Evolutionary conservation across 805 yeast genomes (phyloP).

Genomic region (Saturnispora halmiae): DNA sequence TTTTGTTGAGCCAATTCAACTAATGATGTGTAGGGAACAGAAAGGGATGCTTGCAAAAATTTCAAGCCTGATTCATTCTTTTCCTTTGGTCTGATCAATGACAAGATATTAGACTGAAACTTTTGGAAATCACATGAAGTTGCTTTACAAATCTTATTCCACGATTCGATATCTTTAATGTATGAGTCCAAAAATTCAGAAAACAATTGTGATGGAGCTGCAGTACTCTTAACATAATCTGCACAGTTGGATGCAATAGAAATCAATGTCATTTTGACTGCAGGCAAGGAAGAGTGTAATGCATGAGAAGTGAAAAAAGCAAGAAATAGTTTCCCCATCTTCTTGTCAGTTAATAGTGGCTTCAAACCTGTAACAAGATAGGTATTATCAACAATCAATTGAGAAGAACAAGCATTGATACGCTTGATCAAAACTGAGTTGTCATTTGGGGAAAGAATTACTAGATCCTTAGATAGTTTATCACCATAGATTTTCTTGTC

Average conservation of each 20-base stretch:
- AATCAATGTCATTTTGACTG: constrained; percentile 45
- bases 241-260: constrained; percentile 35
- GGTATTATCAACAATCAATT: constrained; percentile 41
- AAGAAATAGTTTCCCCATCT: constrained; percentile 45
- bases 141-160: constrained; percentile 36
- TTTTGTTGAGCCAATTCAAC: constrained; percentile 43
- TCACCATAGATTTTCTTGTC: constrained; percentile 52
- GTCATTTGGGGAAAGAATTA: constrained; percentile 59
- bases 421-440: constrained; percentile 36
- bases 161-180: constrained; percentile 35
- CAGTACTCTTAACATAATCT: constrained; percentile 33
- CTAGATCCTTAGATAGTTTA: constrained; percentile 34
- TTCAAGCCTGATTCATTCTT: constrained; percentile 46
- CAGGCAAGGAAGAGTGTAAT: constrained; percentile 39
- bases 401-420: constrained; percentile 32
- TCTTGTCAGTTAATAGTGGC: constrained; percentile 38
- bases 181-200: constrained; percentile 38
- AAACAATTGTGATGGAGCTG: constrained; percentile 39
- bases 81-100: constrained; percentile 56
- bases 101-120: constrained; percentile 51
- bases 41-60: constrained; percentile 49
- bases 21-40: constrained; percentile 34
- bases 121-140: constrained; percentile 42
- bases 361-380: constrained; percentile 34
- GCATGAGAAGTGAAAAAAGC: constrained; percentile 70